These are phyloP conservation scores for Cucurbita argyrosperma DNA, from an alignment of 306 rosid genomes.

Conservation along the genomic window DNA sequence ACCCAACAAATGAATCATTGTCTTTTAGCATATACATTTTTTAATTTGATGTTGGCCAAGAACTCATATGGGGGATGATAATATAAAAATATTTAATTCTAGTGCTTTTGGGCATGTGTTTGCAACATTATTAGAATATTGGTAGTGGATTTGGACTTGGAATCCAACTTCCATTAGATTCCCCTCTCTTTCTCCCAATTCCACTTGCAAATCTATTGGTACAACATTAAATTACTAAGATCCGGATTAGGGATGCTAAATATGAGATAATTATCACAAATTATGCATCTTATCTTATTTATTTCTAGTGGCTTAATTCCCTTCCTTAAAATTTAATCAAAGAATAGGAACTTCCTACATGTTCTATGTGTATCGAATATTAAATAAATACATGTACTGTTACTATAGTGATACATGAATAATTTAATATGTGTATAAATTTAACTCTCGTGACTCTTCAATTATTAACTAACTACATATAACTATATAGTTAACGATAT, in stretches of 20 bases:
- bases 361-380: too few species aligned
- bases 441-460: too few species aligned
- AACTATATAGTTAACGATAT: too few species aligned
- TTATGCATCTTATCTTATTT: neutral
- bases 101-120: neutral
- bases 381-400: too few species aligned
- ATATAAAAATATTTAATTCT: neutral
- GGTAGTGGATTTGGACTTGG: neutral
- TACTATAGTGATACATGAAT: too few species aligned
- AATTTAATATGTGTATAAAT: too few species aligned
- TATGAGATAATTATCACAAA: neutral
- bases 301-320: neutral
- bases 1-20: too few species aligned
- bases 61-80: neutral
- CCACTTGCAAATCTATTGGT: neutral
- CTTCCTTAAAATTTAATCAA: too few species aligned
- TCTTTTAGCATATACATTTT: too few species aligned
- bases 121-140: neutral
- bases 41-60: neutral
- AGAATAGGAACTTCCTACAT: too few species aligned
- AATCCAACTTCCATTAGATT: neutral
- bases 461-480: too few species aligned
- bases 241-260: neutral
- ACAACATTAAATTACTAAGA: neutral
- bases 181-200: neutral